These are phyloP conservation scores for Pythium volutum DNA, from an alignment of 352 stramenopile species.

Conservation along the genomic window DNA sequence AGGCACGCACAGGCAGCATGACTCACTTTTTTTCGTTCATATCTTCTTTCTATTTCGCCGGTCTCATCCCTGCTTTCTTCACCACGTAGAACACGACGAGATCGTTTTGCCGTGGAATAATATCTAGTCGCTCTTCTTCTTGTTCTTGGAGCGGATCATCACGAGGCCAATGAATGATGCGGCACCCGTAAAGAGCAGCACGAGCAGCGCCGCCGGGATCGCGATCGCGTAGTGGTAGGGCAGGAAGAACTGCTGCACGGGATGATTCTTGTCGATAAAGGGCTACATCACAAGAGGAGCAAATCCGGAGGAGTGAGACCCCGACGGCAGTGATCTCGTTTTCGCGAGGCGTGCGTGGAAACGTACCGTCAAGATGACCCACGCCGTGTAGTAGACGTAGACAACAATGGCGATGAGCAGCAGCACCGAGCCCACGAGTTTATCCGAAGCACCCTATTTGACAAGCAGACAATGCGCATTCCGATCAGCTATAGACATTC, in stretches of 20 bases:
- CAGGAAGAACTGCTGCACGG: conserved; percentile 81
- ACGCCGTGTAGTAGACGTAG: conserved; percentile 91
- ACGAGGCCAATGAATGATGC: conserved; percentile 87
- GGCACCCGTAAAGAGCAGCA: conserved; percentile 81
- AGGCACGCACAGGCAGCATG: too few relatives aligned
- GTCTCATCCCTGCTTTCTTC: not conserved
- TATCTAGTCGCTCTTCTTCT: conserved; percentile 49
- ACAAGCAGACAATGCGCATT: not conserved
- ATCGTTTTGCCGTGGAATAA: not conserved
- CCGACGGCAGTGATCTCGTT: not conserved
- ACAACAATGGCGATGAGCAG: conserved; percentile 77
- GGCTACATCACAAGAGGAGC: conserved; percentile 41
- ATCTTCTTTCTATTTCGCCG: not conserved
- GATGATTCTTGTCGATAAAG: conserved; percentile 81
- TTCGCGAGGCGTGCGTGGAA: not conserved
- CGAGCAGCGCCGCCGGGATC: conserved; percentile 80
- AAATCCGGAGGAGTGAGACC: not conserved
- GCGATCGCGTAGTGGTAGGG: conserved; percentile 88
- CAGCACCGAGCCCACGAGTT: conserved; percentile 70
- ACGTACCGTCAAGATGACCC: conserved; percentile 87
- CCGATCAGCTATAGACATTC: not conserved
- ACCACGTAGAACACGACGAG: not conserved
- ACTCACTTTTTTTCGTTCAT: not conserved
- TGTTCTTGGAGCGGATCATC: conserved; percentile 86
- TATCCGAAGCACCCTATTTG: conserved; percentile 63